Conservation (phyloP, 371 early-diverging fungal genomes). For the Rhizopus arrhizus region DNA sequence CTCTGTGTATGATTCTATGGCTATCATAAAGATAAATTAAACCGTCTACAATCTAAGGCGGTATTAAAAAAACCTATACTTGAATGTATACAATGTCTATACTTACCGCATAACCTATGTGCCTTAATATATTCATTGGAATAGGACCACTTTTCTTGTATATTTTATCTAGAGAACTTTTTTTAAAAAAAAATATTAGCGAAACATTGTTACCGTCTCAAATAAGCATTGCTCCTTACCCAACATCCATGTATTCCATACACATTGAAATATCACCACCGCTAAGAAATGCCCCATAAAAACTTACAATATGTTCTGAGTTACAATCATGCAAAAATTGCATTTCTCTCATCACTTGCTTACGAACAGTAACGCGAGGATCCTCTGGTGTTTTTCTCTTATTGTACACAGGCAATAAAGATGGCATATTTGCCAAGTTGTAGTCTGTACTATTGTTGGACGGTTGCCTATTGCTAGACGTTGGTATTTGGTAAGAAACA, state of each 20-base stretch:
- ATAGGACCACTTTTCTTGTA: constrained; percentile 72
- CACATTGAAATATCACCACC: constrained; percentile 80
- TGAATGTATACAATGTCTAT: not conserved
- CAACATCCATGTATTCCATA: constrained; percentile 85
- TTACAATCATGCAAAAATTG: constrained; percentile 79
- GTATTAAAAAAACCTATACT: not conserved
- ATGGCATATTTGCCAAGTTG: constrained; percentile 43
- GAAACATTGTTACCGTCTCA: not conserved
- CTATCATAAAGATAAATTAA: constrained; percentile 73
- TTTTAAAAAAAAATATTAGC: not conserved
- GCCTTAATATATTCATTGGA: constrained; percentile 67
- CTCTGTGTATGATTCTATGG: constrained; percentile 81
- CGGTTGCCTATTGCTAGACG: not conserved
- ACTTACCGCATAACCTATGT: constrained; percentile 66
- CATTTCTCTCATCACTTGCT: constrained; percentile 79
- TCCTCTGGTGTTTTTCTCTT: constrained; percentile 15
- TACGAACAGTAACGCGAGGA: constrained; percentile 53
- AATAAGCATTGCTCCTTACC: constrained; percentile 33
- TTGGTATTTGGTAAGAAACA: constrained; percentile 20
- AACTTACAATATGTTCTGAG: constrained; percentile 75
- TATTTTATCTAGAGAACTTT: constrained; percentile 69
- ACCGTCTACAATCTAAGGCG: constrained; percentile 60
- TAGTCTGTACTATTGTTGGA: constrained; percentile 49
- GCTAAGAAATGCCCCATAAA: constrained; percentile 78
- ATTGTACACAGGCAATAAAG: constrained; percentile 21